A percentile compares a stretch with the other conserved stretches of the same genome.
Evolutionary conservation across 2,329 filamentous ascomycete genomes (phyloP).

Genomic region (Penicillium rolfsii): DNA sequence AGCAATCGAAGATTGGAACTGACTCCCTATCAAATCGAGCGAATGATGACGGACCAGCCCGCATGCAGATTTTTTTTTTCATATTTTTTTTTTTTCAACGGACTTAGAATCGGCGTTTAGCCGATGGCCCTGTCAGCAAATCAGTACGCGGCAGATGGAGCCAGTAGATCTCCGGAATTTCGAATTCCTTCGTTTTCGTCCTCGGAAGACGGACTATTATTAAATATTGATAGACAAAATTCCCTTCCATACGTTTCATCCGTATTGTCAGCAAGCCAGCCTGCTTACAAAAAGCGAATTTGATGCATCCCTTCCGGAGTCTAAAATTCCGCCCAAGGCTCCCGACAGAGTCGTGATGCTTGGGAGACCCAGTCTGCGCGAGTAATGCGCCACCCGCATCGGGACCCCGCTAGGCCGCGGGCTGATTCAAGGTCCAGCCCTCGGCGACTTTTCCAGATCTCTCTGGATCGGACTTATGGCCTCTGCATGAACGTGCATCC

Average conservation of each 20-base stretch:
- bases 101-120: conserved; percentile 26
- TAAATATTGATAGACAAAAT: neutral
- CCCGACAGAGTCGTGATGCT: too few relatives aligned
- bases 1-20: neutral
- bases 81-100: conserved; percentile 8
- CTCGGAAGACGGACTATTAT: neutral
- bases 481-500: neutral
- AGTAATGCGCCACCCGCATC: conserved; percentile 15
- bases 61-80: conserved; percentile 10
- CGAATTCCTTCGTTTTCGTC: conserved; percentile 9
- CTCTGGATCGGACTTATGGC: neutral
- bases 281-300: conserved; percentile 6
- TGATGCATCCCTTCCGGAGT: conserved; percentile 10
- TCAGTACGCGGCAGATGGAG: neutral
- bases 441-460: conserved; percentile 14
- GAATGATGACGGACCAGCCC: conserved; percentile 1
- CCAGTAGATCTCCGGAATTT: conserved; percentile 9
- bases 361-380: neutral
- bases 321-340: conserved; percentile 10
- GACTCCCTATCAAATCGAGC: neutral
- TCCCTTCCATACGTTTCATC: neutral
- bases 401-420: neutral
- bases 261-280: neutral
- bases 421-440: conserved; percentile 13
- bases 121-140: conserved; percentile 10